phyloP scores from a whole-genome alignment of 2,329 filamentous ascomycete species.

The Neopestalotiopsis rosae region DNA sequence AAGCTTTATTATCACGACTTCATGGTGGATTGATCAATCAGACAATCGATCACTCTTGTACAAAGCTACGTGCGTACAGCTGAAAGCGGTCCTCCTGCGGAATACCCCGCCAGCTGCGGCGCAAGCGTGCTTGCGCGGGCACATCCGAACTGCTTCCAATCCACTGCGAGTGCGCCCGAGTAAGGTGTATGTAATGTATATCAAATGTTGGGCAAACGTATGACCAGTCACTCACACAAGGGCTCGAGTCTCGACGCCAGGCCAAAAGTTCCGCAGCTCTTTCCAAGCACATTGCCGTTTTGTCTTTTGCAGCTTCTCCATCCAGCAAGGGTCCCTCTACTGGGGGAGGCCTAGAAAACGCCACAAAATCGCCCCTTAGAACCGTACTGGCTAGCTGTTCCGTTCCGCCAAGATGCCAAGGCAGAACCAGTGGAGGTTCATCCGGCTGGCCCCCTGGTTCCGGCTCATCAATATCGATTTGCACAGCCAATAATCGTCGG shows the following conservation, averaged over 20 bases:
- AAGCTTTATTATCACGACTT: neutral
- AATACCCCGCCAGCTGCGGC: neutral
- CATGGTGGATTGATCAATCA: neutral
- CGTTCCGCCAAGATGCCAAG: constrained; percentile 19
- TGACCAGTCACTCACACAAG: neutral
- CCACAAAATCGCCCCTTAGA: constrained; percentile 4
- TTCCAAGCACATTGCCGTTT: neutral
- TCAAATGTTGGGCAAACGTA: neutral
- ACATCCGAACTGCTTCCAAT: neutral
- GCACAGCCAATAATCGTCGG: constrained; percentile 15
- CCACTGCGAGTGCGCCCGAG: neutral
- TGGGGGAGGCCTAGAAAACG: constrained; percentile 6
- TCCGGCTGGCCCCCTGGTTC: neutral
- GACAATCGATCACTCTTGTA: neutral
- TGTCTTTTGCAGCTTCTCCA: constrained; percentile 12
- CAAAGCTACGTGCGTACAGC: no score
- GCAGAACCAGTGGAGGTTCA: constrained; percentile 9
- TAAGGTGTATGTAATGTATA: neutral
- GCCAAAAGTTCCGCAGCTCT: neutral
- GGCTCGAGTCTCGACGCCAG: neutral
- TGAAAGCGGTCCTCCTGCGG: neutral
- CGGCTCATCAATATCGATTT: neutral
- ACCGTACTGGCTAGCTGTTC: constrained; percentile 13
- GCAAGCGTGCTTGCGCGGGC: neutral
- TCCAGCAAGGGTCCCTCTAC: constrained; percentile 4